These are phyloP conservation scores for Bacterosira constricta DNA, from an alignment of 108 stramenopile genomes.

Conservation along the genomic window DNA sequence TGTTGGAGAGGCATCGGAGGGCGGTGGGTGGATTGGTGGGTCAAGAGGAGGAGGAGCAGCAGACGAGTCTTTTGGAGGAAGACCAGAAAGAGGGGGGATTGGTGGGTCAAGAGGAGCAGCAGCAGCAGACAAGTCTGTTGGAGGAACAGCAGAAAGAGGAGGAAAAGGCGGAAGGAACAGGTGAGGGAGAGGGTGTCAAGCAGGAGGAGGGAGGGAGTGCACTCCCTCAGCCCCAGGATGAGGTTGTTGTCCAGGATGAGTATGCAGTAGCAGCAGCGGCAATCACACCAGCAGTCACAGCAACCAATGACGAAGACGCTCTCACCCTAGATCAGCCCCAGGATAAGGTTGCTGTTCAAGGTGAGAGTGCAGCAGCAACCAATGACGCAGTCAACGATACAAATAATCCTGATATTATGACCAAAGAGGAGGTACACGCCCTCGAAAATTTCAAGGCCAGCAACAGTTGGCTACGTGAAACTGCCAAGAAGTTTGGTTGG, in stretches of 20 bases:
- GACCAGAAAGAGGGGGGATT: conserved; percentile 9
- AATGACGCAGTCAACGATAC: neutral
- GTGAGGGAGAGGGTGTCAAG: neutral
- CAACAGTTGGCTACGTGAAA: conserved; percentile 37
- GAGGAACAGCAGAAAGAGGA: conserved; percentile 7
- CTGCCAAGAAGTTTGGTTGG: conserved; percentile 23
- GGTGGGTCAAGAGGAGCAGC: neutral
- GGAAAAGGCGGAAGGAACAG: neutral
- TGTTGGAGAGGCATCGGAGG: conserved; percentile 23
- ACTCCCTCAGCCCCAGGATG: neutral
- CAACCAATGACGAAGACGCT: no score
- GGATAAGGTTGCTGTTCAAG: neutral
- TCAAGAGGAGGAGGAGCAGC: neutral
- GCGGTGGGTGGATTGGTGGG: no score
- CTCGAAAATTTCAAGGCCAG: conserved; percentile 33
- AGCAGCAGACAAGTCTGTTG: neutral
- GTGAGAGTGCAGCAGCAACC: neutral
- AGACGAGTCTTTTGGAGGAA: neutral
- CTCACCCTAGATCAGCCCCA: no score
- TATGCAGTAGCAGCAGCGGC: neutral
- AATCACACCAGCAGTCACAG: no score
- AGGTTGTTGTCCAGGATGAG: neutral
- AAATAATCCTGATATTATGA: neutral
- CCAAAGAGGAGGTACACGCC: conserved; percentile 23
- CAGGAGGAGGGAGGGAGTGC: neutral